Base-by-base conservation (phyloP, 768 basidiomycete genomes). In the Suillus alpinus region DNA sequence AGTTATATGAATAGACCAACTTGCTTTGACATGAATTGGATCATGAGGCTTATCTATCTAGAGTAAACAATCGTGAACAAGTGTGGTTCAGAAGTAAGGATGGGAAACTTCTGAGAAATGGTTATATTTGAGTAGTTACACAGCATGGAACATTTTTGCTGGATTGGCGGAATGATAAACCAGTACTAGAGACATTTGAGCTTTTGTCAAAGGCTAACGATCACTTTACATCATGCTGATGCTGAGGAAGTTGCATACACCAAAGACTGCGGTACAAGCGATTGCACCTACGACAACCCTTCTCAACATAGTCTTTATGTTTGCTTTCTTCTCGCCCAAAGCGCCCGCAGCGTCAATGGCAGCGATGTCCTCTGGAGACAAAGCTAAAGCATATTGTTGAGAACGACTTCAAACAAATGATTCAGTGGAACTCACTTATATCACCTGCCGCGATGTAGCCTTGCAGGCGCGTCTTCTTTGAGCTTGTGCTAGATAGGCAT, bases 401-500 rank as follows among this genome's bases (percentile, higher is more conserved):
- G 41, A 18, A 13, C 26, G 3, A 61, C 0, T 44, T 12, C 4
- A 18, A 16, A 1, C n/a, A 7, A 9, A 23, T 14, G 23, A 47
- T 10, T 36, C 20, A 37, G 18, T 32, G 4, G 43, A 4, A 65
- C 80, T 40, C 63, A 87, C 87, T 61, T 8, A 92, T 72, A 66
- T 92, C 87, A 0, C 84, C 89, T 2, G 87, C 87, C 40, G 75
- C 75, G 40, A 92, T 74, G 69, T 93, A 93, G 10, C 87, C 83
- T 67, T 87, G 76, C 32, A 93, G 74, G 12, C 91, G 80, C 2
- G 76, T 71, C 65, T 84, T 83, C 76, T 87, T 89, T 8, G 86
- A 84, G 70, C 87, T 89, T 18, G 84, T 82, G 10, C 87, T 88
- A 63, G 52, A 29, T 6, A 56, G 4, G 47, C 29, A 31, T 31